Evolutionary conservation across 495 filamentous ascomycete genomes (phyloP), one percentile per base, ranked within the genome.

Genomic region (Penicillium roqueforti): DNA sequence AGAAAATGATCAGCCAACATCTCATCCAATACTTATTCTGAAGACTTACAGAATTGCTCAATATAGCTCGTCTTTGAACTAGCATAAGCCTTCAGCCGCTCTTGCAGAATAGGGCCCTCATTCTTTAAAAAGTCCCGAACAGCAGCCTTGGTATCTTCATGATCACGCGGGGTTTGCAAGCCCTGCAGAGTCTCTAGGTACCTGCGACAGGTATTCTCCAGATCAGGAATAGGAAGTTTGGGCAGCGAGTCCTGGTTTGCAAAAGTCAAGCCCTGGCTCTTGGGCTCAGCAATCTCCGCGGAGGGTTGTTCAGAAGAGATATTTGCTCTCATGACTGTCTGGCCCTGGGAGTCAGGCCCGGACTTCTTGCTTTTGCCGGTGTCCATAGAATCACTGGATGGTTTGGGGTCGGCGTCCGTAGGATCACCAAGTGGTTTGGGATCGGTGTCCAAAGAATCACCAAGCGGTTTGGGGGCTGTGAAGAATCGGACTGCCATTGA

Each of bases 21-120:
- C 20, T 6, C 13, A 6, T 22, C 25, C 16, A 16, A 4, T 16
- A 16, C 19, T 18, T 0, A 16, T 18, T 16, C 7, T 4, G 8
- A 13, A 16, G 28, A 82, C 92, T 55, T 83, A 97, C 92, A 98
- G 59, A 98, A 98, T 67, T 98, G 93, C 67, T 98, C 93, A 56
- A 98, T 97, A 66, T 95, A 98, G 68, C 95, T 98, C 9, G 89
- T 89, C 71, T 91, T 91, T 20, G 86, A 91, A 5, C 80, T 81
- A n/a, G 95, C 91, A 79, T 98, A 98, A 68, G 87, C 87, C 78
- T 90, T 93, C 45, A 98, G 71, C 69, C 84, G 87, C 59, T 92
- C 89, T 62, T 98, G 91, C 49, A 98, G 75, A 38, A 86, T 82
- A 0, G 87, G 89, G 0, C 93, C 93, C 61, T 97, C 93, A 7